These are phyloP conservation scores for Wallacemonas rigidus DNA, from an alignment of 208 protist species.

Conservation along the genomic window DNA sequence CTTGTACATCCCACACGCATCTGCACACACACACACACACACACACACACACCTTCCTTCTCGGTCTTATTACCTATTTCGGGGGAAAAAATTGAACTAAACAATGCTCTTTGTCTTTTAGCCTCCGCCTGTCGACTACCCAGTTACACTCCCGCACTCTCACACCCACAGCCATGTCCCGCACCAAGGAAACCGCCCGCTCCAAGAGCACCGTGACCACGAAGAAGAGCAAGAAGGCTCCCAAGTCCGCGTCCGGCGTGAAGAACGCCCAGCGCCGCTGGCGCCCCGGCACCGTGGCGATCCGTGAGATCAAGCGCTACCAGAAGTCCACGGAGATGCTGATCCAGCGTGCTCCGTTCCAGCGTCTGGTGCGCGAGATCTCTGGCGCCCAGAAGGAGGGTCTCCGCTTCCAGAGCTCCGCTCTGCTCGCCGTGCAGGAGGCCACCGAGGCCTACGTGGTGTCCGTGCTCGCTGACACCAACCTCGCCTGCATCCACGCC, in stretches of 20 bases:
- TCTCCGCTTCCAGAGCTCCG: slow-evolving; percentile 84
- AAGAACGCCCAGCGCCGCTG: slow-evolving; percentile 97
- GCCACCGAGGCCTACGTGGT: slow-evolving; percentile 92
- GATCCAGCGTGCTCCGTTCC: slow-evolving; percentile 86
- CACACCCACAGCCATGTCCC: slow-evolving; percentile 76
- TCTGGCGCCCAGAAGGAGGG: slow-evolving; percentile 68
- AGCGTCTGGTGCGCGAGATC: slow-evolving; percentile 87
- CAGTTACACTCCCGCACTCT: background rate
- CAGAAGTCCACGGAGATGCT: slow-evolving; percentile 87
- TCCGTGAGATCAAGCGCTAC: slow-evolving; percentile 96
- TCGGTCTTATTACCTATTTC: background rate
- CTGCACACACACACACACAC: too few relatives aligned
- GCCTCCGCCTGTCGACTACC: background rate
- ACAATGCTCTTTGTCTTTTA: background rate
- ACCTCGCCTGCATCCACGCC: slow-evolving; percentile 87
- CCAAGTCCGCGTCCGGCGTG: slow-evolving; percentile 92
- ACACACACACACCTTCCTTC: background rate
- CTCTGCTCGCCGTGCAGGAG: slow-evolving; percentile 87
- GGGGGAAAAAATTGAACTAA: too few relatives aligned
- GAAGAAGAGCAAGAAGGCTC: slow-evolving; percentile 97
- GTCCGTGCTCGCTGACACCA: slow-evolving; percentile 90
- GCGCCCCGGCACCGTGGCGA: slow-evolving; percentile 97
- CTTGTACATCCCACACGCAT: too few relatives aligned
- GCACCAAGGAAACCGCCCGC: slow-evolving; percentile 97
- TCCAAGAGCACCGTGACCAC: slow-evolving; percentile 96